phyloP scores from a whole-genome alignment of 305 asterid species.

The Andrographis paniculata region DNA sequence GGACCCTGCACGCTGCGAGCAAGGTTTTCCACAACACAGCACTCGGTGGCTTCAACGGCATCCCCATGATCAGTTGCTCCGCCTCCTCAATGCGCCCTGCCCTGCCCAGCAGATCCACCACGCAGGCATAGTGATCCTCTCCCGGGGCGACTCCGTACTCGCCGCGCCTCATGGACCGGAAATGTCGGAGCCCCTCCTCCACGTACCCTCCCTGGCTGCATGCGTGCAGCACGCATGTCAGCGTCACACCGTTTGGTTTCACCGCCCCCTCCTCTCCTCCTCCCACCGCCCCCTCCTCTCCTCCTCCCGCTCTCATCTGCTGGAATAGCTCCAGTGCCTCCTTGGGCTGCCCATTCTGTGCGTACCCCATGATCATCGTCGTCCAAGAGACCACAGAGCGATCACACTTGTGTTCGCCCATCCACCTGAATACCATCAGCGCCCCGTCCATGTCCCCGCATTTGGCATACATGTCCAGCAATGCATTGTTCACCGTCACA shows the following conservation, averaged over 20 bases:
- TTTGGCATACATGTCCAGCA: slow-evolving; percentile 67
- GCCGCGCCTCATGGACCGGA: slow-evolving; percentile 41
- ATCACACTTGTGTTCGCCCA: slow-evolving; percentile 48
- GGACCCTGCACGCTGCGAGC: slow-evolving; percentile 56
- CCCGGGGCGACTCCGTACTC: slow-evolving; percentile 36
- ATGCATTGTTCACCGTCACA: slow-evolving; percentile 52
- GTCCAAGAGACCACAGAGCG: slow-evolving; percentile 64
- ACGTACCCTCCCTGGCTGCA: slow-evolving; percentile 66
- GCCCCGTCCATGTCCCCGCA: slow-evolving; percentile 59
- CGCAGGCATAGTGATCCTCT: slow-evolving; percentile 64
- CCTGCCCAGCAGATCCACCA: slow-evolving; percentile 59
- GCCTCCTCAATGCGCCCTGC: slow-evolving; percentile 56
- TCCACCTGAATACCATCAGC: slow-evolving; percentile 34
- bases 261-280: slow-evolving; percentile 12
- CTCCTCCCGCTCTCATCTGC: slow-evolving; percentile 31
- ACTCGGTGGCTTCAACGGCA: slow-evolving; percentile 42
- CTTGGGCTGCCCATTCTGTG: slow-evolving; percentile 47
- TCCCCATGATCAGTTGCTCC: slow-evolving; percentile 33
- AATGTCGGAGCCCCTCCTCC: slow-evolving; percentile 35
- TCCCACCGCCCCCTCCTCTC: slow-evolving; percentile 43
- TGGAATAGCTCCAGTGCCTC: slow-evolving; percentile 51
- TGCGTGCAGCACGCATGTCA: slow-evolving; percentile 47
- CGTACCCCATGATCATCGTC: slow-evolving; percentile 65
- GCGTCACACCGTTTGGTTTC: slow-evolving; percentile 47
- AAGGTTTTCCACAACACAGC: slow-evolving; percentile 57